Base-by-base conservation (phyloP, 2,329 filamentous ascomycete genomes). In the Fusarium setosum region DNA sequence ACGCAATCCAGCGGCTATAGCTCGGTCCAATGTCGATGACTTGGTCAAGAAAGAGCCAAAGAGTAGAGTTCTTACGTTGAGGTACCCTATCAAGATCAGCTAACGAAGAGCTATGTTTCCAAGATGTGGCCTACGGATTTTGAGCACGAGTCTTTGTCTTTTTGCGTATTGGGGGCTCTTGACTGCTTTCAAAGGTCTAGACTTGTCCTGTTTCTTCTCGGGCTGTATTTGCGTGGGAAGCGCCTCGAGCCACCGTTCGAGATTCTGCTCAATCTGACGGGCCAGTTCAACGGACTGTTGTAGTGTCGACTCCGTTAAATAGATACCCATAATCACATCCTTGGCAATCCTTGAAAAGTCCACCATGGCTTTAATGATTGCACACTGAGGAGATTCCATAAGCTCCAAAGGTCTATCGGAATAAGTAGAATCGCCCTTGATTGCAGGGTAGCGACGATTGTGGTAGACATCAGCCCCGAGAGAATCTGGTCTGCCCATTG, bases 391-490 rank as follows among this genome's bases (percentile, higher is more conserved):
- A 4, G 58, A 51, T n/a, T 61, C 58, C 17, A 61, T 7, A 5
- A 61, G 41, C 7, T 49, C 58, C 9, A 26, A 31, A 23, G 37
- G 37, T 45, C 13, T 48, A 40, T 6, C 50, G 41, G 10, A 21
- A 49, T 2, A 32, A 12, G 4, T 41, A 9, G 2, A 31, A 23
- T 5, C 35, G 31, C 13, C 45, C 53, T 23, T 29, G 35, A 63
- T 72, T 11, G 70, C 35, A 3, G 74, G 74, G 24, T 72, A 75
- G 1, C 56, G 73, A 24, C 82, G 77, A 50, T 83, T 84, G 57
- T 84, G 82, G 53, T 82, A 84, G 53, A 81, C 72, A 29, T 84
- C 82, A 56, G 81, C 76, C 20, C 82, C 82, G 4, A 84, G 74
- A 4, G 81, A 82, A 54, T 84, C 81, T 0, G 82, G 82, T 21